These are phyloP conservation scores for Ceratorhiza oryzae-sativae DNA, from an alignment of 1,284 basidiomycete species.

Conservation along the genomic window DNA sequence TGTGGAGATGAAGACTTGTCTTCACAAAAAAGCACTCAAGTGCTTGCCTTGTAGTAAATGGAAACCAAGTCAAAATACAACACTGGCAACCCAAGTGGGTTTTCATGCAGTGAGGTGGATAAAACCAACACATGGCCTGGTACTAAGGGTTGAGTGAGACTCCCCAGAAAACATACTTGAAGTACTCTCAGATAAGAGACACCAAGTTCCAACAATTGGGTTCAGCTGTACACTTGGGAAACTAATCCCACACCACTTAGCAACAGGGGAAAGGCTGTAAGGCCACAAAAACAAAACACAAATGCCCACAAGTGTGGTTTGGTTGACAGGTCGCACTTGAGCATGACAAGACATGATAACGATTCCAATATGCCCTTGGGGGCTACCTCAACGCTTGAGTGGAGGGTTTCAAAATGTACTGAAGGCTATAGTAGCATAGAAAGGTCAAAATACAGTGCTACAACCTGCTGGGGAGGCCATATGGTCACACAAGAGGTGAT, in stretches of 20 bases:
- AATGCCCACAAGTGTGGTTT: not conserved
- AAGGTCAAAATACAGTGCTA: not conserved
- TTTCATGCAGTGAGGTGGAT: not conserved
- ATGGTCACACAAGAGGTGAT: too few species aligned
- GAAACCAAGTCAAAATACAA: not conserved
- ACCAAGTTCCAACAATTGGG: too few species aligned
- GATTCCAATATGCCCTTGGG: too few species aligned
- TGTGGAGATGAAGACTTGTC: too few species aligned
- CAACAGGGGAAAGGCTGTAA: not conserved
- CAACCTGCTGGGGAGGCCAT: not conserved
- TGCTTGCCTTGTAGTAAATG: not conserved
- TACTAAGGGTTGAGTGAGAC: not conserved
- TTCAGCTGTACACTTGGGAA: not conserved
- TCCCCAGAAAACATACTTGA: not conserved
- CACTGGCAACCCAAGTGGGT: not conserved
- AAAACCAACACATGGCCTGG: not conserved
- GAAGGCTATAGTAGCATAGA: not conserved
- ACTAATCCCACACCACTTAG: not conserved
- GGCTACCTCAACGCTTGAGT: not conserved
- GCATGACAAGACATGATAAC: not conserved
- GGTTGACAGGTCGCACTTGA: not conserved
- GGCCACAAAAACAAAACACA: not conserved
- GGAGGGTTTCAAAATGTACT: not conserved
- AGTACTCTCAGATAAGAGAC: too few species aligned
- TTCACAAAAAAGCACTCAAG: not conserved